phyloP scores from a whole-genome alignment of 495 filamentous ascomycete species.

The Ramalina peruviana region DNA sequence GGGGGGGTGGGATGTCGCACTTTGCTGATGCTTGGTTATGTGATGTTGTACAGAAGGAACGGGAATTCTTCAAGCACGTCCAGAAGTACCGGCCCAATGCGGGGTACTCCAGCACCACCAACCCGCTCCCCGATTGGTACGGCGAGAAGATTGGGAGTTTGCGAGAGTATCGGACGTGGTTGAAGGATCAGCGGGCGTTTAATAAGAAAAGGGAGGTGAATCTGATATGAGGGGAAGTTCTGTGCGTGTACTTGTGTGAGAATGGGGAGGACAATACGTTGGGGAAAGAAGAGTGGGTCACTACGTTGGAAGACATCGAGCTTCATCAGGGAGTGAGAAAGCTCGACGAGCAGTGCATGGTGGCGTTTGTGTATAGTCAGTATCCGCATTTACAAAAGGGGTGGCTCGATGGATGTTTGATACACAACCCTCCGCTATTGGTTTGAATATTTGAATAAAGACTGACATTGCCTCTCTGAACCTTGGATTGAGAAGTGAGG shows the following conservation, averaged over 20 bases:
- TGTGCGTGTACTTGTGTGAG: background rate
- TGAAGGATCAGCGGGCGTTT: slow-evolving; percentile 95
- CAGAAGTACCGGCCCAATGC: slow-evolving; percentile 86
- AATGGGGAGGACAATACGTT: background rate
- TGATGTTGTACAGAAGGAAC: slow-evolving; percentile 55
- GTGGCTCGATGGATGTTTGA: too few species aligned
- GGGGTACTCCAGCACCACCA: slow-evolving; percentile 46
- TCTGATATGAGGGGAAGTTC: slow-evolving; percentile 27
- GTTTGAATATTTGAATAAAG: too few species aligned
- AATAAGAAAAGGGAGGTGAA: slow-evolving; percentile 67
- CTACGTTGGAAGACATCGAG: background rate
- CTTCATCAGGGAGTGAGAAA: too few species aligned
- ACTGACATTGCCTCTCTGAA: too few species aligned
- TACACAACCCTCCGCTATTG: too few species aligned
- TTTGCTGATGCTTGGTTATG: background rate
- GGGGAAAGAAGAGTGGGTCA: background rate
- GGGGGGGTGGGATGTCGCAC: background rate
- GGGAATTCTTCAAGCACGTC: slow-evolving; percentile 77
- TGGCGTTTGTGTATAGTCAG: too few species aligned
- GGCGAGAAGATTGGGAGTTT: slow-evolving; percentile 94
- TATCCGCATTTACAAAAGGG: too few species aligned
- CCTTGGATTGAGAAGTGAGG: too few species aligned
- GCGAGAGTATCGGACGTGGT: slow-evolving; percentile 77
- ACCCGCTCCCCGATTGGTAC: slow-evolving; percentile 59
- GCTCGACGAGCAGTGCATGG: background rate